Evolutionary conservation across 2,329 filamentous ascomycete genomes (phyloP), one percentile per base, ranked within the genome.

Genomic region (Zymoseptoria pseudotritici): DNA sequence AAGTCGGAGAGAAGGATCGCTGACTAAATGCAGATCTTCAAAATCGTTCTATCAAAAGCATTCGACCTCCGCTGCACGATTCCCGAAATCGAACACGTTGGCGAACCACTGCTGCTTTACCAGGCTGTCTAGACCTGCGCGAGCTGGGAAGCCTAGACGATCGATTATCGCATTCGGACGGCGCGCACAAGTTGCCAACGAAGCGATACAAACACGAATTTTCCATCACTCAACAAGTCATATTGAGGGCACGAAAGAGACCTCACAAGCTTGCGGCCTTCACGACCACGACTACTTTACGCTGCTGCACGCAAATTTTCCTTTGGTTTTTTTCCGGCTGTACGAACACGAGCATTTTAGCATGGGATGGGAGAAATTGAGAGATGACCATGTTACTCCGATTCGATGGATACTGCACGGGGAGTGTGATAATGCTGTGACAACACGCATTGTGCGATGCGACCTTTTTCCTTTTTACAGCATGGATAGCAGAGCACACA

Each of bases 1-100:
- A 24, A 53, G 21, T n/a, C 19, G 26, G n/a, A 42, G 22, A 7
- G 19, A 19, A 49, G 22, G 36, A 24, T 50, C 42, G 31, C 53
- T 52, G 62, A 65, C 17, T 9, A 20, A 4, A 22, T 55, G 1
- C 70, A 97, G 93, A 99, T 99, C 72, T 99, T 99, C 85, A 99
- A 99, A 77, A 99, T 99, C 69, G 94, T 99, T 60, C 83, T 99
- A 22, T 96, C 93, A 65, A 99, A 99, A 78, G 94, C 94, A 1
- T 99, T 99, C 73, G 94, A 99, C 75, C 83, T 99, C 60, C 97
- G 97, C 76, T 99, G 94, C 80, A 99, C 94, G 29, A 97, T 99
- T 72, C 94, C 94, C 54, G 94, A 99, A 77, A 97, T 99, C 76
- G 93, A 97, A 78, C 95, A 97, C 74, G 88, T 97, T 59, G 94